Evolutionary conservation across 1,139 yeast genomes (phyloP).

Genomic region (Hansenula lynferdii): DNA sequence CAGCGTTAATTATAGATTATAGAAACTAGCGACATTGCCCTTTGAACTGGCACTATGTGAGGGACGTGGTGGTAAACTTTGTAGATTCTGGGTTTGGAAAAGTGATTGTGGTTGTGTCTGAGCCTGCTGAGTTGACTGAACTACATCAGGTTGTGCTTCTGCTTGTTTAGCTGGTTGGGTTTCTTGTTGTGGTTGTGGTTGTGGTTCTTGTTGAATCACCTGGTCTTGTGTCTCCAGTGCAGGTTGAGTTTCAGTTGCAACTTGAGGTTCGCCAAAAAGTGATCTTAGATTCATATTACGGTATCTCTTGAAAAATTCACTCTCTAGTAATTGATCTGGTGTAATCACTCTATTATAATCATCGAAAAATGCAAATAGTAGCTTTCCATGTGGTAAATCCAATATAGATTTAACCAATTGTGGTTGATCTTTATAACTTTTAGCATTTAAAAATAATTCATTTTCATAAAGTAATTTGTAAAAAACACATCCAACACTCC

Average conservation of each 20-base stretch:
- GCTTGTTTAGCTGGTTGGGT: too few species aligned
- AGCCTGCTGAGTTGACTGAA: too few species aligned
- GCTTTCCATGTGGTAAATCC: not conserved
- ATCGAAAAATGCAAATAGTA: not conserved
- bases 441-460: slow-evolving; percentile 1
- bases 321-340: not conserved
- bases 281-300: not conserved
- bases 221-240: not conserved
- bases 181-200: too few species aligned
- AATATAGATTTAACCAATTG: not conserved
- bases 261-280: not conserved
- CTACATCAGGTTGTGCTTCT: too few species aligned
- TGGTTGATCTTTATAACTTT: not conserved
- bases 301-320: not conserved
- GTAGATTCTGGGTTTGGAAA: too few species aligned
- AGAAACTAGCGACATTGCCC: too few species aligned
- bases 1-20: too few species aligned
- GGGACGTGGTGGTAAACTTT: too few species aligned
- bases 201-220: not conserved
- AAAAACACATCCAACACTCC: slow-evolving; percentile 15
- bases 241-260: too few species aligned
- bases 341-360: not conserved
- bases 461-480: slow-evolving; percentile 15
- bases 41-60: too few species aligned
- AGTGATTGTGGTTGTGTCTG: too few species aligned